These are phyloP conservation scores for Brassica napus DNA, from an alignment of 345 rosid genomes.

Conservation along the genomic window Da-Ae NC_063435.1:26001-26500, in stretches of 20 bases:
- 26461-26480: conserved; percentile 14
- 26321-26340: conserved; percentile 9
- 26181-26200: not conserved
- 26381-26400: too few species aligned
- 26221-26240: conserved; percentile 6
- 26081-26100: not conserved
- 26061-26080: conserved; percentile 11
- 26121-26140: conserved; percentile 29
- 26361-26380: not conserved
- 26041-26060: conserved; percentile 27
- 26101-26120: conserved; percentile 5
- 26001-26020: not conserved
- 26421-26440: not conserved
- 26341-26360: not conserved
- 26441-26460: conserved; percentile 7
- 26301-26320: not conserved
- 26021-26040: not conserved
- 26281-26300: too few species aligned
- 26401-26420: too few species aligned
- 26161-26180: conserved; percentile 18
- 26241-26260: not conserved
- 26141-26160: conserved; percentile 26
- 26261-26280: not conserved
- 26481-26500: not conserved
- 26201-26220: conserved; percentile 22